These are phyloP conservation scores for Saussurea involucrata DNA, from an alignment of 129 eudicot species.

Conservation along the genomic window DNA sequence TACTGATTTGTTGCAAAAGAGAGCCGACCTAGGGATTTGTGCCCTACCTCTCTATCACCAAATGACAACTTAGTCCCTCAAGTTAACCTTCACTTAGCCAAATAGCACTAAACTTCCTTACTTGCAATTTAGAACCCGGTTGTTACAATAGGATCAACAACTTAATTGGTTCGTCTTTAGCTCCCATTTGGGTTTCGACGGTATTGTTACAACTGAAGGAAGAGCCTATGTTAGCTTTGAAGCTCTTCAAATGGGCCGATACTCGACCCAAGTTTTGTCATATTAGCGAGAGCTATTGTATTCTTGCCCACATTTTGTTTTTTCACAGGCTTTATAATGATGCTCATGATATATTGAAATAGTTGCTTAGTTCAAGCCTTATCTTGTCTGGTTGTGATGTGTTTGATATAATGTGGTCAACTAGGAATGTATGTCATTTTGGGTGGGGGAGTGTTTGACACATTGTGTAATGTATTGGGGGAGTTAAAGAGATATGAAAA, in stretches of 20 bases:
- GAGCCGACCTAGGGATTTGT: too few relatives aligned
- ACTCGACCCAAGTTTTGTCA: conserved; percentile 50
- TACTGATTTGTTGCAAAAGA: too few relatives aligned
- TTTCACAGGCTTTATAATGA: conserved; percentile 59
- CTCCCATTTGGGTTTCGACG: conserved; percentile 63
- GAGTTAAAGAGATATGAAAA: conserved; percentile 67
- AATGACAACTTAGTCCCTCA: too few relatives aligned
- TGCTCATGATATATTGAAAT: conserved; percentile 44
- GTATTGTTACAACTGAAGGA: conserved; percentile 52
- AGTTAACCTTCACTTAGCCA: too few relatives aligned
- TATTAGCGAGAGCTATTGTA: conserved; percentile 66
- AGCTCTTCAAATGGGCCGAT: conserved; percentile 70
- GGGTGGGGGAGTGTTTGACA: conserved; percentile 91
- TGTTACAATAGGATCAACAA: conserved; percentile 47
- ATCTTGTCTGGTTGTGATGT: conserved; percentile 31
- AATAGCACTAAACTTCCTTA: too few relatives aligned
- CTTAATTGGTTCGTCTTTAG: conserved; percentile 48
- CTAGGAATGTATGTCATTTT: conserved; percentile 56
- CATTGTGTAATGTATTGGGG: conserved; percentile 62
- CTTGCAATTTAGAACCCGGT: too few relatives aligned
- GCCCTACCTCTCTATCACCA: too few relatives aligned
- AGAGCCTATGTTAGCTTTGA: conserved; percentile 63
- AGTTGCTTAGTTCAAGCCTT: conserved; percentile 31
- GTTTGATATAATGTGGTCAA: conserved; percentile 73
- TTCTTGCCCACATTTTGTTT: conserved; percentile 75